Base-by-base conservation (phyloP, 2,329 filamentous ascomycete genomes). In the Aaosphaeria arxii region DNA sequence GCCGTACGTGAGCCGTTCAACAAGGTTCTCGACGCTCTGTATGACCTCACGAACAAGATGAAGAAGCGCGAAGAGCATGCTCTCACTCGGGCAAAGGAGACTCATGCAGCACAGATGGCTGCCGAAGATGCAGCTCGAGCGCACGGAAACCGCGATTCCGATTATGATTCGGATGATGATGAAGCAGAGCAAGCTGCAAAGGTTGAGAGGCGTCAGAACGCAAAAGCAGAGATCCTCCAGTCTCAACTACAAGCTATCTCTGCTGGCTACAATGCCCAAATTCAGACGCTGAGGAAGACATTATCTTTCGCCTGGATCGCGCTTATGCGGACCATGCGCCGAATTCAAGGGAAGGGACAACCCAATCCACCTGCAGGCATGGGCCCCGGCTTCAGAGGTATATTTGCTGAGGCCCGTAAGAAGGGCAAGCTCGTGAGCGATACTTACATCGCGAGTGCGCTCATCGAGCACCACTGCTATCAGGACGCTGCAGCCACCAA, bases 231-330 rank as follows among this genome's bases (percentile, higher is more conserved):
- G 3, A 74, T 77, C 24, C 77, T 81, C 49, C 72, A 78, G 35
- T 68, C 69, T 13, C 79, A 84, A 56, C 76, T 85, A 40, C 76
- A 82, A 46, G 76, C 77, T 5, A 76, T 84, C 40, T 77, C 79
- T 61, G 81, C 87, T 51, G 84, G 84, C 7, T 87, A 88, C 62
- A 81, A 83, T 6, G 80, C 81, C 5, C 89, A 96, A 63, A 84
- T 86, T 32, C 84, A 87, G 30, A 77, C 88, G 11, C 79, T 97
- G 24, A 92, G 88, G 39, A 86, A 87, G 59, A 92, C 89, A 1
- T 86, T 99, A 47, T 95, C 94, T 0, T 91, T 90, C 62, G 86
- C 91, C 4, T 99, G 94, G 94, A 95, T 97, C 62, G 90, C 91
- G 11, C 78, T 97, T 50, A 95, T 96, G 73, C 86, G 94, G 44